These are phyloP conservation scores for Podospora sp. DNA, from an alignment of 495 filamentous ascomycete species.

Conservation along the genomic window DNA sequence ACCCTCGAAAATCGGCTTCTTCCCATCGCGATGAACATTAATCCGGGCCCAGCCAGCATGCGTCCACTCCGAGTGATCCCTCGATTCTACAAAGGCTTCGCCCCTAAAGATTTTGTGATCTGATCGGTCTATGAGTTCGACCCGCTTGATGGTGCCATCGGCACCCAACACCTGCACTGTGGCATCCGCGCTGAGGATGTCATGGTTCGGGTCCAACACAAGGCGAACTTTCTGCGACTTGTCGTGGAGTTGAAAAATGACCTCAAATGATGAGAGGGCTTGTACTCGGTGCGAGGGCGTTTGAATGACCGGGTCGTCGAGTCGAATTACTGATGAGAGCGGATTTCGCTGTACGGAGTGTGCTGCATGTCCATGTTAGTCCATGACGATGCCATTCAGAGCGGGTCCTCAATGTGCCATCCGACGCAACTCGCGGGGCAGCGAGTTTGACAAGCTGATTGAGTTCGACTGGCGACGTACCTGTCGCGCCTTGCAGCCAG, in stretches of 20 bases:
- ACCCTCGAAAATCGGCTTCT: slow-evolving; percentile 82
- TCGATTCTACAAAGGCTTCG: slow-evolving; percentile 67
- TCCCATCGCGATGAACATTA: slow-evolving; percentile 73
- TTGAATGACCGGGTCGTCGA: slow-evolving; percentile 76
- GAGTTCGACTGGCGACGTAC: slow-evolving; percentile 24
- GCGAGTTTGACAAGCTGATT: background rate
- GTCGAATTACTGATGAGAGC: slow-evolving; percentile 68
- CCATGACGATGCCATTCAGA: background rate
- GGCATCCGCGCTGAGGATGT: slow-evolving; percentile 79
- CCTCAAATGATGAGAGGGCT: slow-evolving; percentile 76
- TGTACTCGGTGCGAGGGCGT: slow-evolving; percentile 80
- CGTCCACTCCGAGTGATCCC: slow-evolving; percentile 66
- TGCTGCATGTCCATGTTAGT: slow-evolving; percentile 43
- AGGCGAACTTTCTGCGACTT: slow-evolving; percentile 73
- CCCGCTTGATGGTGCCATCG: slow-evolving; percentile 63
- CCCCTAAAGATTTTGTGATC: slow-evolving; percentile 86
- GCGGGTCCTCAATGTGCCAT: background rate
- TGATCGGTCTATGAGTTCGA: slow-evolving; percentile 67
- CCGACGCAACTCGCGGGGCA: background rate
- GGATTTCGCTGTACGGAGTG: slow-evolving; percentile 77
- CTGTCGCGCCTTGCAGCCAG: slow-evolving; percentile 36
- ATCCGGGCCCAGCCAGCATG: slow-evolving; percentile 87
- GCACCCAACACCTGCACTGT: slow-evolving; percentile 68
- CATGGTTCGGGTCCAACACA: slow-evolving; percentile 85
- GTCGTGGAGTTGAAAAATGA: slow-evolving; percentile 75